Base-by-base conservation (phyloP, 1,284 basidiomycete genomes). In the Chalciporus sp. region DNA sequence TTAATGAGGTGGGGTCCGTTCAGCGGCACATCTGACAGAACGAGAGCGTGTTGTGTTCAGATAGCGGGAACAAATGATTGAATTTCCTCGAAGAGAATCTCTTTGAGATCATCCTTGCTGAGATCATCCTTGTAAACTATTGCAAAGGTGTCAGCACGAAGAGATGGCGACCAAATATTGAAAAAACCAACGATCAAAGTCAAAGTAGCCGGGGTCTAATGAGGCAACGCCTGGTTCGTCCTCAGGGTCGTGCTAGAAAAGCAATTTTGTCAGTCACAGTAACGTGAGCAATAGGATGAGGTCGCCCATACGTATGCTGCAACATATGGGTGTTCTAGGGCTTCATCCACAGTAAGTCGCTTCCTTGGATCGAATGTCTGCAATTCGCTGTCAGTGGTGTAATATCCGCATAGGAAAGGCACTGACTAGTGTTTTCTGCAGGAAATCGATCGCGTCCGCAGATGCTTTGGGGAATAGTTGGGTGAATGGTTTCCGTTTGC, bases 301-400 rank as follows among this genome's bases (percentile, higher is more conserved):
- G 45, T 37, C 10, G 19, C 35, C 75, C 81, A 59, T 62, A 85
- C 85, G 61, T 86, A 83, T 60, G 80, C 76, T 46, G 79, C 70
- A 51, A 86, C 76, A 61, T 86, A 88, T 27, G 84, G 91, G 68
- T 97, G 94, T 58, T 84, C 82, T 17, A 95, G 79, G 7, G 92
- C 92, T 66, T 94, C 84, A 61, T 94, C 87, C 49, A 94, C 92
- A 2, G 87, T 87, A 69, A 95, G 82, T 51, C 94, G 84, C 71
- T 91, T 90, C 73, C 86, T 86, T 1, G 93, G 94, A 60, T 95
- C 93, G 67, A 96, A 90, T 20, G 89, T 92, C 79, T 82, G 53
- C 14, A 55, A 35, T 49, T 16, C 29, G 53, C 33, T 20, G 33
- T 58, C 37, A 51, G 55, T 23, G 12, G 44, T 16, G 33, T n/a